Conservation (phyloP, 306 rosid genomes). For the Medicago lupulina region DNA sequence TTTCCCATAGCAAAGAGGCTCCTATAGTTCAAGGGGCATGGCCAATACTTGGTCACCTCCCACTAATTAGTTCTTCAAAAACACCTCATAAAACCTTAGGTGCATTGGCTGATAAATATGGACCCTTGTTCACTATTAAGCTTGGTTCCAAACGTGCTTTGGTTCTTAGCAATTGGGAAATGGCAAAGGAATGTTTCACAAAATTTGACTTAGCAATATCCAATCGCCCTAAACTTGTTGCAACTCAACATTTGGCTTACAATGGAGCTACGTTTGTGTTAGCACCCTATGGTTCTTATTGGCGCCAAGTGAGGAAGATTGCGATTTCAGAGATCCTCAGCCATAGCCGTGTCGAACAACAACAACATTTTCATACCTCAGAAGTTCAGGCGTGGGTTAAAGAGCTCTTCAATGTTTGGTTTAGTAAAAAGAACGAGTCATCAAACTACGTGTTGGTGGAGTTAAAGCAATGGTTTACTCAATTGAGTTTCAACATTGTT, state of each 20-base stretch:
- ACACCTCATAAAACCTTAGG: not conserved
- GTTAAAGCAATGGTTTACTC: not conserved
- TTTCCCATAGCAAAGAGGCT: not conserved
- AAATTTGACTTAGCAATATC: not conserved
- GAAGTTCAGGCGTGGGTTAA: not conserved
- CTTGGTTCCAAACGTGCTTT: slow-evolving; percentile 2
- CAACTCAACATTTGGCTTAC: not conserved
- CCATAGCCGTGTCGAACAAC: not conserved
- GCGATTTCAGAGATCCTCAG: not conserved
- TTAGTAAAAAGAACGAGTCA: not conserved
- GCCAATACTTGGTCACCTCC: slow-evolving; percentile 19
- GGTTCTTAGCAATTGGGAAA: not conserved
- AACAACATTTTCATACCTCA: not conserved
- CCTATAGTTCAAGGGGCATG: not conserved
- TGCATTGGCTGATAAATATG: not conserved
- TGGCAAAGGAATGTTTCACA: slow-evolving; percentile 6
- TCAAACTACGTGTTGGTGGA: not conserved
- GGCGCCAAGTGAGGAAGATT: not conserved
- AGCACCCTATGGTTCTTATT: not conserved
- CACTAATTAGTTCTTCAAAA: not conserved
- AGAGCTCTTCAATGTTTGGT: not conserved
- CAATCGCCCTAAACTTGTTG: not conserved
- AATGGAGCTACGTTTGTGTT: not conserved
- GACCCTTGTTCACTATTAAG: not conserved
- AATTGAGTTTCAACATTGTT: not conserved